Evolutionary conservation across 345 rosid species (phyloP), one percentile per base, ranked within the genome.

Genomic region (Euphorbia tirucalli): DNA sequence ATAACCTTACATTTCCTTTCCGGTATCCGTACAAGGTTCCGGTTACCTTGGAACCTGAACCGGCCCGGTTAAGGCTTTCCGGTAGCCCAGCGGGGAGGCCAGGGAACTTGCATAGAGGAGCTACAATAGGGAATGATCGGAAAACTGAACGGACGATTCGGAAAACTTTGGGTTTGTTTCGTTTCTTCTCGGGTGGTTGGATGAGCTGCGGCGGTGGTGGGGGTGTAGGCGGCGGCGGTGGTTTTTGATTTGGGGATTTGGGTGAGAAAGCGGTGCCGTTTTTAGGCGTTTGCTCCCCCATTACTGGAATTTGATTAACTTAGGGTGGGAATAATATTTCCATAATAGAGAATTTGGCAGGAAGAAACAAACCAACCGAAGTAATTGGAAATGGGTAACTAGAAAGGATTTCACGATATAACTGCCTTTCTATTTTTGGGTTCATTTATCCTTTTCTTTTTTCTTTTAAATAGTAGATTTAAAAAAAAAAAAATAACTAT

Each of bases 21-120:
- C 96, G 90, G 68, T 81, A 87, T 16, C 97, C 95, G 39, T 87
- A 93, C 5, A 93, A 69, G 0, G 97, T 93, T 25, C 95, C 95
- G 0, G 89, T 87, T 5, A 89, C 80, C 22, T 73, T 77, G 46
- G 71, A 7, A 4, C 75, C 79, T 2, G 85, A 69, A 11, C 28
- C 5, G 30, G 60, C 7, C 43, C 87, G 78, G 65, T 80, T 78
- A 24, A 78, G 81, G 32, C 59, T 27, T 41, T 89, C 96, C 0
- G 83, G 83, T 21, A 87, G 18, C 4, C 87, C 84, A 0, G 83
- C 79, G 0, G 85, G 83, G 27, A 85, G 78, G 49, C 66, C 74
- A 0, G 96, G 84, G 49, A 88, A 74, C 78, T 84, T 87, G 85
- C 98, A 93, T 27, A 72, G 75, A 1, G 90, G 88, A 11, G 88